These are phyloP conservation scores for Allomyces macrogynus DNA, from an alignment of 192 early-diverging fungal species.

Conservation along the genomic window DNA sequence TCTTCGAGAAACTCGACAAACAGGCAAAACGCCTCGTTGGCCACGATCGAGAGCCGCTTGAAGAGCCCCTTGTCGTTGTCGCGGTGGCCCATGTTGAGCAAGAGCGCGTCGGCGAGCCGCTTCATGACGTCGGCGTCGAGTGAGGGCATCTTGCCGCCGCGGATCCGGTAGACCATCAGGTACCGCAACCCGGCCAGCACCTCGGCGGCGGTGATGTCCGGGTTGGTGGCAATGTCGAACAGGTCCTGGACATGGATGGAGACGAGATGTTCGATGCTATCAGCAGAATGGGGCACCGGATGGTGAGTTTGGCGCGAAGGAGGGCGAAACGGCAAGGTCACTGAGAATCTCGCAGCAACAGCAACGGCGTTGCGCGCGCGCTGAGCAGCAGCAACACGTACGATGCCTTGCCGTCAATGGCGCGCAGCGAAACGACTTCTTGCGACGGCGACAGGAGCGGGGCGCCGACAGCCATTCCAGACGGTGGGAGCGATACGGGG, in stretches of 20 bases:
- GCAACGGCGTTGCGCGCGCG: no score
- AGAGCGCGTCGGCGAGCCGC: conserved; percentile 61
- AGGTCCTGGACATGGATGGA: not conserved
- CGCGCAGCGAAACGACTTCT: not conserved
- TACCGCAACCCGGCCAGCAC: conserved; percentile 76
- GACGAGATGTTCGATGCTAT: not conserved
- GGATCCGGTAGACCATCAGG: conserved; percentile 82
- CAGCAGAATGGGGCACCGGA: not conserved
- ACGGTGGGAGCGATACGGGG: no score
- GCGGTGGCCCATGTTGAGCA: conserved; percentile 50
- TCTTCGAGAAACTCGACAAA: conserved; percentile 93
- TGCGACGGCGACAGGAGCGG: not conserved
- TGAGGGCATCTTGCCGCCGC: conserved; percentile 58
- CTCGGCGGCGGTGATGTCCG: conserved; percentile 20
- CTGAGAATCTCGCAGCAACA: no score
- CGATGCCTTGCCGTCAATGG: not conserved
- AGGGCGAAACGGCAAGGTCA: no score
- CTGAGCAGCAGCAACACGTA: not conserved
- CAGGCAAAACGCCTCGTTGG: conserved; percentile 67
- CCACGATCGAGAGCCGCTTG: conserved; percentile 43
- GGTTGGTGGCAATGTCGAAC: not conserved
- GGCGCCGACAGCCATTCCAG: no score
- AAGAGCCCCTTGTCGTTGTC: conserved; percentile 32
- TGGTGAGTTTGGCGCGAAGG: no score
- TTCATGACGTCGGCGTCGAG: conserved; percentile 69